These are phyloP conservation scores for Globisporangium alternatum DNA, from an alignment of 352 stramenopile species.

Conservation along the genomic window DNA sequence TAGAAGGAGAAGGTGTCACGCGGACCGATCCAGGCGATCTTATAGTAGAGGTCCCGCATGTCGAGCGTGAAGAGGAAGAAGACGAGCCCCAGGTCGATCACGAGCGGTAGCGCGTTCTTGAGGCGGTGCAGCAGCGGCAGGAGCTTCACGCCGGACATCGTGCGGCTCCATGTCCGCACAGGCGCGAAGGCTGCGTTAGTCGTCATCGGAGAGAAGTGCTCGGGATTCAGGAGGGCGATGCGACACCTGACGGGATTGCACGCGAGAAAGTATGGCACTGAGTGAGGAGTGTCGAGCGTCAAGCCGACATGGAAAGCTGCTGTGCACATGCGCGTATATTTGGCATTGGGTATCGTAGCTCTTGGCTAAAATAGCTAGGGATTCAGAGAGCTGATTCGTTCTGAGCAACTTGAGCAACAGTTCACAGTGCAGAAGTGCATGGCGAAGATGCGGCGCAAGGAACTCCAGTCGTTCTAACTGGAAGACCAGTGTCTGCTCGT, in stretches of 20 bases:
- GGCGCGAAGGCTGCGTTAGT: neutral
- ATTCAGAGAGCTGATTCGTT: too few species aligned
- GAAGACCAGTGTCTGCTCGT: too few species aligned
- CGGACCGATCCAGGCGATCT: slow-evolving; percentile 48
- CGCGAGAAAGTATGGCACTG: too few species aligned
- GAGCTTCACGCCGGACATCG: slow-evolving; percentile 1
- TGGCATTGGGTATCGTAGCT: too few species aligned
- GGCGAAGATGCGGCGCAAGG: too few species aligned
- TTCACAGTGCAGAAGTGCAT: too few species aligned
- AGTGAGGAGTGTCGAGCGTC: too few species aligned
- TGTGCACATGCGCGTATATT: too few species aligned
- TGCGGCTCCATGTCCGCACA: neutral
- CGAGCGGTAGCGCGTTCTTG: slow-evolving; percentile 2
- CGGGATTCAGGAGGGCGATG: neutral
- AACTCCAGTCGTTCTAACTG: too few species aligned
- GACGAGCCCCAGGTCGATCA: slow-evolving; percentile 10
- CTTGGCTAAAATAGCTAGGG: too few species aligned
- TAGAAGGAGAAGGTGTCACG: slow-evolving; percentile 41
- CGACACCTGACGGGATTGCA: neutral
- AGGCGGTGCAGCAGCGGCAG: neutral
- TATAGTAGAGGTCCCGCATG: slow-evolving; percentile 49
- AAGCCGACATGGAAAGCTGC: too few species aligned
- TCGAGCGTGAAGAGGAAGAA: slow-evolving; percentile 24
- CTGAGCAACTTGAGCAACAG: too few species aligned
- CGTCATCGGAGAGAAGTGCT: neutral